Percentiles rank a stretch among this genome's conserved stretches.
Evolutionary conservation across 2,329 filamentous ascomycete species (phyloP).

Genomic region (Annulohypoxylon truncatum): DNA sequence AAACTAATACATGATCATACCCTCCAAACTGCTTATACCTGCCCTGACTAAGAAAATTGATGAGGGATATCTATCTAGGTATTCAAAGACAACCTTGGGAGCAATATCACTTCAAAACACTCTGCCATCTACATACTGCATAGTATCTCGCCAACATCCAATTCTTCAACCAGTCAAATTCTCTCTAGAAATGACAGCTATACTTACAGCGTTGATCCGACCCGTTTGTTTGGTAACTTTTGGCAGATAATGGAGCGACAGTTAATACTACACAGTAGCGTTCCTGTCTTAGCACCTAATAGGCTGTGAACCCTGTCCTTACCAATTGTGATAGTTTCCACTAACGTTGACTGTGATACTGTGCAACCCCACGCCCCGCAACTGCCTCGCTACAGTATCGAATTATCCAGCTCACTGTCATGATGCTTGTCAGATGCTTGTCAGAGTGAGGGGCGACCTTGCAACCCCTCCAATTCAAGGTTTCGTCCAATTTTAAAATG

Average conservation of each 20-base stretch:
- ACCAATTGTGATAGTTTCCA: background rate
- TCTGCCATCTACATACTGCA: background rate
- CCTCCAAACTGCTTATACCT: background rate
- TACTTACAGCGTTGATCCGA: constrained; percentile 18
- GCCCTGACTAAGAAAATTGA: background rate
- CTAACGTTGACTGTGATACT: background rate
- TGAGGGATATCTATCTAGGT: no score
- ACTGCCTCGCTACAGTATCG: background rate
- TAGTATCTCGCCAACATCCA: background rate
- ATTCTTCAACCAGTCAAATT: background rate
- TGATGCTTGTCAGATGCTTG: constrained; percentile 12
- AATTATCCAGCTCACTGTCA: constrained; percentile 2
- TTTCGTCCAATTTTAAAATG: constrained; percentile 39
- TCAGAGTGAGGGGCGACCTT: constrained; percentile 31
- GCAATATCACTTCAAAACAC: background rate
- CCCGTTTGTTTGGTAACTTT: constrained; percentile 28
- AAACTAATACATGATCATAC: background rate
- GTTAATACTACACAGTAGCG: background rate
- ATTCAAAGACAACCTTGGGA: no score
- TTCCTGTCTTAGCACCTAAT: constrained; percentile 8
- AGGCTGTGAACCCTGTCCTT: background rate
- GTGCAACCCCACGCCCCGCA: constrained; percentile 6
- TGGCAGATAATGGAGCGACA: constrained; percentile 19
- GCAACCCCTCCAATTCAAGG: constrained; percentile 36
- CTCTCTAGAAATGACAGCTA: background rate